Conservation (phyloP, 257 asterid species). For the Lavandula angustifolia region DNA sequence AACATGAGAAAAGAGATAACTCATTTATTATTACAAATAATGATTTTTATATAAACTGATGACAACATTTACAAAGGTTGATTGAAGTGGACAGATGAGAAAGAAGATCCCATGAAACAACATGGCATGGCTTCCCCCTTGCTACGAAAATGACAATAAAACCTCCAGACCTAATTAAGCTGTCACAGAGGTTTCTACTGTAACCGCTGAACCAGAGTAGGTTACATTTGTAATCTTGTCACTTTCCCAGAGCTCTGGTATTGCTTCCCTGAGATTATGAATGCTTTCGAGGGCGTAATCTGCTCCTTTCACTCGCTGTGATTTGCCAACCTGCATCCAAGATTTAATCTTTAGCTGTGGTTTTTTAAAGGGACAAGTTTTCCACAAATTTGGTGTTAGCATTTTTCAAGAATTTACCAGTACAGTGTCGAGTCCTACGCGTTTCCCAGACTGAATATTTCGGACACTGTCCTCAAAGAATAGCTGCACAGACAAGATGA, state of each 20-base stretch:
- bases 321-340: slow-evolving; percentile 66
- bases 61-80: slow-evolving; percentile 44
- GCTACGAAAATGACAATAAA: slow-evolving; percentile 10
- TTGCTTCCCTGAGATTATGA: slow-evolving; percentile 85
- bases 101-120: slow-evolving; percentile 35
- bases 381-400: too few species aligned
- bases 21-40: slow-evolving; percentile 28
- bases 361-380: background rate
- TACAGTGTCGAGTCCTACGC: slow-evolving; percentile 75
- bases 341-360: background rate
- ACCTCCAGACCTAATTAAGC: slow-evolving; percentile 46
- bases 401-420: slow-evolving; percentile 46
- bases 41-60: slow-evolving; percentile 22
- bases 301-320: slow-evolving; percentile 84
- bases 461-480: slow-evolving; percentile 90
- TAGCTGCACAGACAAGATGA: slow-evolving; percentile 50
- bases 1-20: background rate
- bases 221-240: slow-evolving; percentile 60
- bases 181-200: slow-evolving; percentile 84
- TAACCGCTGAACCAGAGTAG: slow-evolving; percentile 55
- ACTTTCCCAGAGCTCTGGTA: slow-evolving; percentile 86
- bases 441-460: slow-evolving; percentile 77
- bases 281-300: slow-evolving; percentile 91
- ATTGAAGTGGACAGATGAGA: slow-evolving; percentile 23
- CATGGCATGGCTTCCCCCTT: slow-evolving; percentile 22